Conservation (phyloP, 2,329 filamentous ascomycete species). For the Trichophyton equinum region DNA sequence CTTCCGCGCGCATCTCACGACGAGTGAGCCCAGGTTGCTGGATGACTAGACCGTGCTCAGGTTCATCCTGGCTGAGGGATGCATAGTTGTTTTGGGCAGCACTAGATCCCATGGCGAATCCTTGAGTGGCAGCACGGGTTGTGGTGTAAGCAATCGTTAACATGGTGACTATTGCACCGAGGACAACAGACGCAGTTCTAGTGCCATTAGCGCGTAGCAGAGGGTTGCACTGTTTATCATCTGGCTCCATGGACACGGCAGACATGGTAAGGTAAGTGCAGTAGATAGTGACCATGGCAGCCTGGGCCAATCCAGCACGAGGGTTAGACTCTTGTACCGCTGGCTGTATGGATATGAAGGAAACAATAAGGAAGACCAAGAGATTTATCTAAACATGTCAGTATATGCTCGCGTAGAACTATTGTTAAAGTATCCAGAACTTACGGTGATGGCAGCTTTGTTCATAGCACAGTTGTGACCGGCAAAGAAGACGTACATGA, state of each 20-base stretch:
- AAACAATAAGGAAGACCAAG: constrained; percentile 66
- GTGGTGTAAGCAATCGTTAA: constrained; percentile 95
- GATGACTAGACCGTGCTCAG: constrained; percentile 73
- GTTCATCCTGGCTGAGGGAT: constrained; percentile 53
- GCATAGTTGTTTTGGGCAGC: constrained; percentile 41
- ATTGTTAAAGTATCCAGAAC: constrained; percentile 13
- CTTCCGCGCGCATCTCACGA: constrained; percentile 85
- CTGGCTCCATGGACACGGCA: constrained; percentile 95
- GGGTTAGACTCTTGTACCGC: constrained; percentile 82
- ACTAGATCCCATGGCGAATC: constrained; percentile 46
- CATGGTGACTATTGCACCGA: constrained; percentile 93
- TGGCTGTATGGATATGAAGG: constrained; percentile 77
- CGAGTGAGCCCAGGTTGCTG: constrained; percentile 63
- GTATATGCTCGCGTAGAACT: neutral
- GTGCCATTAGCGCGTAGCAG: constrained; percentile 73
- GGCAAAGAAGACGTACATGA: constrained; percentile 97
- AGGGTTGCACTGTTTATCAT: constrained; percentile 88
- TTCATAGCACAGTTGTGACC: constrained; percentile 78
- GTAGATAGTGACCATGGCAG: constrained; percentile 93
- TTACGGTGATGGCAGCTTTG: constrained; percentile 75
- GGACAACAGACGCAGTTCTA: constrained; percentile 75
- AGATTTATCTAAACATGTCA: constrained; percentile 56
- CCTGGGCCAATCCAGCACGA: constrained; percentile 89
- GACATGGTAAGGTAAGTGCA: constrained; percentile 98
- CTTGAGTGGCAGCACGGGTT: constrained; percentile 84